Evolutionary conservation across 2,329 filamentous ascomycete genomes (phyloP), one percentile per base, ranked within the genome.

Genomic region (Arthrobotrys sphaeroides): DNA sequence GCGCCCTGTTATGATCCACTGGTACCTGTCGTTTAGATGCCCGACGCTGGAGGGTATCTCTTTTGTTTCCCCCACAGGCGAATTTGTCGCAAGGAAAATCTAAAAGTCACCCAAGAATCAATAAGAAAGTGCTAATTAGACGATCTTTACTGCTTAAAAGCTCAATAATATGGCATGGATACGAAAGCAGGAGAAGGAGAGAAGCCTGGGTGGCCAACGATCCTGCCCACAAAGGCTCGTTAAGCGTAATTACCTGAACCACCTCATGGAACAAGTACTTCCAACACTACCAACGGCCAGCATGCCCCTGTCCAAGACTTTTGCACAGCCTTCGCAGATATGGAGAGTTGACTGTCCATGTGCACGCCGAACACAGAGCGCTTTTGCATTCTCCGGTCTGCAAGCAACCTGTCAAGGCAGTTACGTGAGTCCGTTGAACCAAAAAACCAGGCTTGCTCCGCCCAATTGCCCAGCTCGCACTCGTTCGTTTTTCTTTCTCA

Each of bases 291-390:
- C 33, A 49, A 59, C 72, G n/a, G n/a, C n/a, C n/a, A 69, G 57
- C 31, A 42, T 73, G 57, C 72, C 72, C 70, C 72, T 53, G 60
- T 75, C 64, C 68, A 51, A 62, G 53, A 60, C 40, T 59, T 49
- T 60, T 68, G 59, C 72, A 69, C 72, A 69, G 72, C 72, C 72
- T 60, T 24, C 64, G 38, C n/a, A n/a, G n/a, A n/a, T 65, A 36
- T 24, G 59, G 61, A 43, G 31, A 24, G 42, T 28, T 40, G 5
- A 13, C 31, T 13, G 36, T n/a, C 51, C 68, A 72, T 72, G 60
- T 60, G 62, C 28, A 10, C 55, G 47, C 33, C 24, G 16, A 10
- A 33, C 53, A 18, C 31, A 60, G 31, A 60, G 42, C 45, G 18
- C 26, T 55, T 38, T 59, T 9, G 31, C 28, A 38, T 43, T 49